Evolutionary conservation across 2,329 filamentous ascomycete species (phyloP), one percentile per base, ranked within the genome.

Genomic region (Colletotrichum lupini): DNA sequence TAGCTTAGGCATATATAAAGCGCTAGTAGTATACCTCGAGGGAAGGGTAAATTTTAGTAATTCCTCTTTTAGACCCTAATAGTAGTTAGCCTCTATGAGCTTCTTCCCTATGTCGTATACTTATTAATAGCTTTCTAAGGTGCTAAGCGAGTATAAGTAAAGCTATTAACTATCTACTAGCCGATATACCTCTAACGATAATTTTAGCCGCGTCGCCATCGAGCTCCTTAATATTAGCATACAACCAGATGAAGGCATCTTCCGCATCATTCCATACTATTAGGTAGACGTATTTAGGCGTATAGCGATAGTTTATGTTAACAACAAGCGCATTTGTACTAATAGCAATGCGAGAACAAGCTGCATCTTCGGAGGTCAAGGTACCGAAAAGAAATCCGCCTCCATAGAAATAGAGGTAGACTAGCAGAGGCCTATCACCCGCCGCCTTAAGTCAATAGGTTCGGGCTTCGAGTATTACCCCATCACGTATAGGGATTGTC

Each of bases 261-360:
- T 89, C 85, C 0, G 83, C 78, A 59, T 92, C 90, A 56, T 87
- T 73, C 85, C 86, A 90, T 0, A 85, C 83, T 0, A 83, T 86
- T 0, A 90, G 90, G 69, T 87, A 91, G 0, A 72, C 76, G 74
- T 85, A 80, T 64, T 91, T 86, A 0, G 89, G 89, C 0, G 89
- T 89, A 76, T 91, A 89, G 0, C 90, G 86, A 77, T 91, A 91
- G 75, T 90, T 89, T 14, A 91, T 81, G 55, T 89, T 88, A 1
- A 91, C 76, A 0, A 91, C 88, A 0, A 87, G 79, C 2, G 86
- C 81, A 1, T 80, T 78, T 0, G 82, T 83, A 81, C 67, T 70
- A 6, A 70, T 58, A 12, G 61, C 67, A 22, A 66, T 70, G n/a
- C 67, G 67, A 0, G 85, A 79, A 74, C 89, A 91, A 1, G 81